Conservation (phyloP, 306 rosid genomes). For the Dryas drummondii region DNA sequence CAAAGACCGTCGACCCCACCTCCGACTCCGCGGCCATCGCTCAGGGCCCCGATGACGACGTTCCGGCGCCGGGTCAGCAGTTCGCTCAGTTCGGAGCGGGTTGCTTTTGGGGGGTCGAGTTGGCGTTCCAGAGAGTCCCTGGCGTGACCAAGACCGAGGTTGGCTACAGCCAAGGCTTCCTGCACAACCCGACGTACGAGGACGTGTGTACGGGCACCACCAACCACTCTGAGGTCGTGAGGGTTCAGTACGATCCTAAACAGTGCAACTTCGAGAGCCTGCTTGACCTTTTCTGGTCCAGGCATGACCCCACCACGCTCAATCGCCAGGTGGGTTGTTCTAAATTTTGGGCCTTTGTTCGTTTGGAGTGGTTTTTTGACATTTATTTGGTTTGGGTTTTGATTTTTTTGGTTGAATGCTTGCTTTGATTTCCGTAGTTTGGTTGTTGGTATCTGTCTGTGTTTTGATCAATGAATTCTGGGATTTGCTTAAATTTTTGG, state of each 20-base stretch:
- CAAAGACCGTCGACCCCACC: slow-evolving; percentile 43
- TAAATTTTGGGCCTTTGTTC: not conserved
- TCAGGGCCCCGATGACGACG: slow-evolving; percentile 78
- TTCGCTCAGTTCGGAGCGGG: slow-evolving; percentile 96
- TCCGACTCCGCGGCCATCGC: slow-evolving; percentile 63
- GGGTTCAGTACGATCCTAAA: slow-evolving; percentile 82
- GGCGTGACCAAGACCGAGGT: slow-evolving; percentile 89
- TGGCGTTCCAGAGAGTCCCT: slow-evolving; percentile 79
- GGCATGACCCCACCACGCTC: slow-evolving; percentile 86
- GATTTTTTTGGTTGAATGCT: not conserved
- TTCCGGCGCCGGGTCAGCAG: slow-evolving; percentile 74
- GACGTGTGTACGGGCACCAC: slow-evolving; percentile 77
- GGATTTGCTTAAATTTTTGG: slow-evolving; percentile 7
- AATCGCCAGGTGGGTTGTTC: slow-evolving; percentile 73
- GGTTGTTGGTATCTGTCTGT: not conserved
- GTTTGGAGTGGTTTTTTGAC: not conserved
- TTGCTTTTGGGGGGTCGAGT: slow-evolving; percentile 96
- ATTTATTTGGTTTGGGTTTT: not conserved
- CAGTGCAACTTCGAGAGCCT: slow-evolving; percentile 57
- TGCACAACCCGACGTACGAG: slow-evolving; percentile 77
- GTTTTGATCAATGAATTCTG: not conserved
- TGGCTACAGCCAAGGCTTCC: slow-evolving; percentile 74
- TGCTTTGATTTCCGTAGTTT: not conserved
- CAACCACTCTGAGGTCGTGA: slow-evolving; percentile 74
- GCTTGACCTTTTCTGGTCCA: slow-evolving; percentile 77